These are phyloP conservation scores for Stipa capillata DNA, from an alignment of 176 grass and related monocot genomes.

Conservation along the genomic window DNA sequence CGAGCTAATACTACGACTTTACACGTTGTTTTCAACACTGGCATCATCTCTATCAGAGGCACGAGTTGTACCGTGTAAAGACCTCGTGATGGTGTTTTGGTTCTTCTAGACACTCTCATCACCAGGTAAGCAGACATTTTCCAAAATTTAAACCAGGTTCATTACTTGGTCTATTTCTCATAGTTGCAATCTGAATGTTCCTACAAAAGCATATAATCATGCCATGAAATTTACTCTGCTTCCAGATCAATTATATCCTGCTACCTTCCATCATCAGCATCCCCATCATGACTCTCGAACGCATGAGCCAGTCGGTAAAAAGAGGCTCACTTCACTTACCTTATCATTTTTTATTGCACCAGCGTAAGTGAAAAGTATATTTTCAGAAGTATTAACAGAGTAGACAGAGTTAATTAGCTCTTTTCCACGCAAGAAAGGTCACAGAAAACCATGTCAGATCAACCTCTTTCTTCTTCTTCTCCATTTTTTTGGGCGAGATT, in stretches of 20 bases:
- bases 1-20: not conserved
- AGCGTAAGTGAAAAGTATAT: not conserved
- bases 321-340: not conserved
- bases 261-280: not conserved
- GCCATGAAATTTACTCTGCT: not conserved
- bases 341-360: not conserved
- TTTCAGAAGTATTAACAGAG: not conserved
- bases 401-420: not conserved
- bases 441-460: not conserved
- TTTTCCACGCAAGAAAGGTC: not conserved
- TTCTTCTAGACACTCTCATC: not conserved
- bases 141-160: not conserved
- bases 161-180: not conserved
- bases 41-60: constrained; percentile 1
- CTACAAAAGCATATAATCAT: not conserved
- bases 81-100: constrained; percentile 17
- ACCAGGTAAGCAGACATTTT: not conserved
- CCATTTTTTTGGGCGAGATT: too few species aligned
- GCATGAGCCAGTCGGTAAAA: not conserved
- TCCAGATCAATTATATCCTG: not conserved
- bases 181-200: not conserved
- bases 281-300: not conserved
- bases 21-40: not conserved
- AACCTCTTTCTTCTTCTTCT: not conserved
- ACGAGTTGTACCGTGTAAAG: not conserved